Evolutionary conservation across 2,329 filamentous ascomycete genomes (phyloP), one percentile per base, ranked within the genome.

Genomic region (Cladosporium velox): DNA sequence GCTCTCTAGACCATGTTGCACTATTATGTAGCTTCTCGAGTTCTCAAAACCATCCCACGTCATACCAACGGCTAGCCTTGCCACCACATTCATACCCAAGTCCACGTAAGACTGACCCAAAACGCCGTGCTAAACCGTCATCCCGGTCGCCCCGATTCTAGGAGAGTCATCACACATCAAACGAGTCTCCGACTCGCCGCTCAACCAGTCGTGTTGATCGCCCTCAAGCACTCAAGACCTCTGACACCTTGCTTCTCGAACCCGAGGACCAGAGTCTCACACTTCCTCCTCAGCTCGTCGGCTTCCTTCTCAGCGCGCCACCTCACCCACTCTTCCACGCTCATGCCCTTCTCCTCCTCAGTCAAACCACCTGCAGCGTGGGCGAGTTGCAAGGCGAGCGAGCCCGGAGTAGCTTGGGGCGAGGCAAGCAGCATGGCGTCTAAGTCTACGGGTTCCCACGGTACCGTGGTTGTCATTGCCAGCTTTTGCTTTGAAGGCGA

Each of bases 251-350:
- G 89, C 67, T 83, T 88, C 80, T 98, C 94, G 77, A 98, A 98
- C 10, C 86, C 83, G 67, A 85, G 86, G 5, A 99, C 92, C 77
- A 96, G 86, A 30, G 87, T 82, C 81, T 98, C 94, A 74, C 93
- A 97, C 76, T 96, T 91, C 41, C 84, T 81, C 74, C 89, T 90
- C 65, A 99, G 81, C 76, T 88, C 89, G 78, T 89, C 87, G 81
- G 98, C 93, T 0, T 91, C 92, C 75, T 89, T 84, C 67, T 86
- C 85, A 11, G 95, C 95, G 71, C 95, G 93, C 78, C 89, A 86
- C 66, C 88, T 83, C 47, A 99, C 90, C 92, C 94, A 99, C 77
- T 97, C 89, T 77, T 97, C 92, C 0, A 98, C 92, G 5, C 89
- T 94, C 93, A 99, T 97, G 44, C 85, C 83, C 81, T 90, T 93